Base-by-base conservation (phyloP, 345 rosid species). In the Eucalyptus erythrocorys region DNA sequence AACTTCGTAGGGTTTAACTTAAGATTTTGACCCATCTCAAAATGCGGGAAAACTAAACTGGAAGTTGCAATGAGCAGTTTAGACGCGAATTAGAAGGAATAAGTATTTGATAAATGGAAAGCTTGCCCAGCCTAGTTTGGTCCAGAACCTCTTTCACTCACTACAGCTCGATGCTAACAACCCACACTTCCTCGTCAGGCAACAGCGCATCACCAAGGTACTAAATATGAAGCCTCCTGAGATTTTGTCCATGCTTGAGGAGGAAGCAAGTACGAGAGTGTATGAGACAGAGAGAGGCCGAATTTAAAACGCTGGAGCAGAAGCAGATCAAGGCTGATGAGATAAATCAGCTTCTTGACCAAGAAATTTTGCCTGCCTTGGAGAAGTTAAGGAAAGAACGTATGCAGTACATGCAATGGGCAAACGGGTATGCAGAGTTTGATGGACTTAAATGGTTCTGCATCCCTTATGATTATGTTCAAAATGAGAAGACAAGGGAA, bases 181-280 rank as follows among this genome's bases (percentile, higher is more conserved):
- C 88, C 99, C 99, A 1, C 99, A 98, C 90, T 98, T 97, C 90
- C 99, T 98, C 87, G 96, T 98, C n/a, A 98, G 95, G 99, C 99
- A 98, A 97, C 99, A 98, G 55, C 95, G 98, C 48, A 98, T 98
- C 90, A 97, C 99, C 37, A 98, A 98, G 93, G 99, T 98, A 34
- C 88, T 97, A 80, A 97, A 98, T 88, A 98, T 98, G 99, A 98
- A 98, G 91, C 98, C 99, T 61, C 99, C 98, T 1, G 98, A 97
- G 95, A 98, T 96, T 51, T 88, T 97, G 55, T 98, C 99, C 24
- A 98, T 98, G 99, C 98, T 97, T 45, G 99, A 98, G 91, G 99
- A 98, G 95, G 98, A 98, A 89, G 98, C 98, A 68, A 99, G 99
- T 59, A 98, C 99, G 21, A 94, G 99, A 92, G 97, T 98, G 99